phyloP scores from a whole-genome alignment of 2,329 filamentous ascomycete species.

The Claviceps sp. region DNA sequence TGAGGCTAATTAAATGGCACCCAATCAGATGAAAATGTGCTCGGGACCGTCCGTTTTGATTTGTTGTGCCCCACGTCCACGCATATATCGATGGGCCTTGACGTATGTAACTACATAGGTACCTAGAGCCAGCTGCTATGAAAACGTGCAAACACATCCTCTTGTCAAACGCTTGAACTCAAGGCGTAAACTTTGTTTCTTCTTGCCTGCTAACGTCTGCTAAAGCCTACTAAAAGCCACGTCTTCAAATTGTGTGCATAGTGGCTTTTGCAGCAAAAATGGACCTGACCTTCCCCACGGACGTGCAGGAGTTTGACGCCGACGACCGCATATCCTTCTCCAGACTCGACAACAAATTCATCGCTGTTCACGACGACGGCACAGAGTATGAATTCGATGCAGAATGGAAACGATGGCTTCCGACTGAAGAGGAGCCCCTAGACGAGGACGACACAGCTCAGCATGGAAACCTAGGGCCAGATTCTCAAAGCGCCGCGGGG shows the following conservation, averaged over 20 bases:
- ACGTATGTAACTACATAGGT: too few species aligned
- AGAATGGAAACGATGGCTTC: conserved; percentile 60
- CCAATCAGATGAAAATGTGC: too few species aligned
- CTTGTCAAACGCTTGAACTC: too few species aligned
- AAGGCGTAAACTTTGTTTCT: background rate
- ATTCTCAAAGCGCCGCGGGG: conserved; percentile 10
- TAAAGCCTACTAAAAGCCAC: background rate
- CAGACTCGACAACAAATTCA: conserved; percentile 67
- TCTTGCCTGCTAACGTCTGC: background rate
- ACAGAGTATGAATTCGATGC: conserved; percentile 74
- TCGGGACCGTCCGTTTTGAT: too few species aligned
- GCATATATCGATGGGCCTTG: too few species aligned
- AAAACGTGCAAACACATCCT: too few species aligned
- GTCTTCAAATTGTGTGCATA: background rate
- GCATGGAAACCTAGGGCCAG: background rate
- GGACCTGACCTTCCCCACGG: conserved; percentile 36
- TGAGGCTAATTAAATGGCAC: too few species aligned
- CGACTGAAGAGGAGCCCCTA: conserved; percentile 34
- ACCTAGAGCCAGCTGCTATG: too few species aligned
- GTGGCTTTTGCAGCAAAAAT: conserved; percentile 10
- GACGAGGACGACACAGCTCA: conserved; percentile 17
- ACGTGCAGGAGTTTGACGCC: conserved; percentile 55
- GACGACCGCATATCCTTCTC: conserved; percentile 81
- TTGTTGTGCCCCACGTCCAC: too few species aligned
- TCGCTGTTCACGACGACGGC: conserved; percentile 73